Percentiles rank a stretch among this genome's conserved stretches.
Conservation (phyloP, 495 filamentous ascomycete genomes). For the Aspergillus bertholletiae region DNA sequence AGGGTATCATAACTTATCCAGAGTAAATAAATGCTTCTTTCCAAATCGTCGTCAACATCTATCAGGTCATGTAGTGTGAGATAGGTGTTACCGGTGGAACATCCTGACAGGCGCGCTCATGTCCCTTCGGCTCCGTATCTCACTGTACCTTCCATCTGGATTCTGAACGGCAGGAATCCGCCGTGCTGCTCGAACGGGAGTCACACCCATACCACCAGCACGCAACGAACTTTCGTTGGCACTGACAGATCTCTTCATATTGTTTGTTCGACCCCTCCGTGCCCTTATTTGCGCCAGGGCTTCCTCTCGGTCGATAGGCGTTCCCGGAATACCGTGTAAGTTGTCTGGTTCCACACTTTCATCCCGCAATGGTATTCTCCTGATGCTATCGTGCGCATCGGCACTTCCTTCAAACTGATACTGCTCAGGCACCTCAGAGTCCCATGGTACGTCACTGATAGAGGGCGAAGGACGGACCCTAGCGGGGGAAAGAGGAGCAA, state of each 20-base stretch:
- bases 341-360: constrained; percentile 21
- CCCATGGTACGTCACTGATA: constrained; percentile 8
- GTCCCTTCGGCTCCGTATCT: constrained; percentile 32
- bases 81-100: constrained; percentile 28
- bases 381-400: constrained; percentile 20
- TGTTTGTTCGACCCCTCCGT: constrained; percentile 43
- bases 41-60: neutral
- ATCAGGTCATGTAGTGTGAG: neutral
- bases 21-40: neutral
- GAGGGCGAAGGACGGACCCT: constrained; percentile 10
- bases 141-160: constrained; percentile 25
- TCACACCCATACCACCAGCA: constrained; percentile 21
- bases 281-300: constrained; percentile 51
- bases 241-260: constrained; percentile 42
- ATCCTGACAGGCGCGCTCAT: constrained; percentile 39
- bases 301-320: constrained; percentile 46
- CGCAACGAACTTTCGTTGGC: constrained; percentile 33
- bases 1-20: constrained; percentile 17
- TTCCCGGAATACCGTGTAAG: constrained; percentile 29
- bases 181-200: constrained; percentile 25
- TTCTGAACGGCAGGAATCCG: constrained; percentile 37
- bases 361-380: constrained; percentile 33
- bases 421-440: neutral
- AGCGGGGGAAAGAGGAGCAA: constrained; percentile 5
- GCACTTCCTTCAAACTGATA: neutral